Conservation (phyloP, 768 basidiomycete species). For the Lentinula aciculospora region DNA sequence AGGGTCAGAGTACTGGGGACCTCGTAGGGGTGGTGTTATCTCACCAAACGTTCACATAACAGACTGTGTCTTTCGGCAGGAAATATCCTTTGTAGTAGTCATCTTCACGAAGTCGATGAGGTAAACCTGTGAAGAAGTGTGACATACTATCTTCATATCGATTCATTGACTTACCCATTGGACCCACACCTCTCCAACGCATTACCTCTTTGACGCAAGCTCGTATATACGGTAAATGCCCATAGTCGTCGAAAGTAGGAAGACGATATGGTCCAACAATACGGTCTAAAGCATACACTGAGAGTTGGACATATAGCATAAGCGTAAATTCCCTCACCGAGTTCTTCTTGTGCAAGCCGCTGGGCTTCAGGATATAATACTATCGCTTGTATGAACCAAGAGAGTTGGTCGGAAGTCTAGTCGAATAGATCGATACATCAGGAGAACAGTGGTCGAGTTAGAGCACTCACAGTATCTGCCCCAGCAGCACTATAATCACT, state of each 20-base stretch:
- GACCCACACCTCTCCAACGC: constrained; percentile 25
- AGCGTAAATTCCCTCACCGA: constrained; percentile 8
- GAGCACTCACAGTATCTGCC: constrained; percentile 5
- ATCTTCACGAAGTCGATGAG: constrained; percentile 5
- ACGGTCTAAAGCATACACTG: constrained; percentile 14
- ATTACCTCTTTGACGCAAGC: constrained; percentile 30
- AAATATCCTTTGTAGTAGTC: constrained; percentile 10
- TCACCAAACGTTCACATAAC: constrained; percentile 8
- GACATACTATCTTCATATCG: background rate
- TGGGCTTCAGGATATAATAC: constrained; percentile 27
- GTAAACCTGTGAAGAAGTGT: background rate
- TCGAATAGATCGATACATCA: constrained; percentile 6
- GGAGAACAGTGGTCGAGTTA: background rate
- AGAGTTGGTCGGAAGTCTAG: constrained; percentile 29
- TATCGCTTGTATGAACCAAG: constrained; percentile 30
- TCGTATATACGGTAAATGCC: constrained; percentile 25
- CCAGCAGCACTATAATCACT: background rate
- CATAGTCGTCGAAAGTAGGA: constrained; percentile 27
- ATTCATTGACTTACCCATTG: constrained; percentile 20
- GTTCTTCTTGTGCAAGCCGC: constrained; percentile 27
- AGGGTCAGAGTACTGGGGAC: background rate
- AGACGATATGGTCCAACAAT: constrained; percentile 25
- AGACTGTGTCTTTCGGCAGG: constrained; percentile 6
- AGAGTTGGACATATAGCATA: background rate
- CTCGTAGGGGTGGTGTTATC: background rate